phyloP scores from a whole-genome alignment of 495 filamentous ascomycete species.

The Tetracladium marchalianum region DNA sequence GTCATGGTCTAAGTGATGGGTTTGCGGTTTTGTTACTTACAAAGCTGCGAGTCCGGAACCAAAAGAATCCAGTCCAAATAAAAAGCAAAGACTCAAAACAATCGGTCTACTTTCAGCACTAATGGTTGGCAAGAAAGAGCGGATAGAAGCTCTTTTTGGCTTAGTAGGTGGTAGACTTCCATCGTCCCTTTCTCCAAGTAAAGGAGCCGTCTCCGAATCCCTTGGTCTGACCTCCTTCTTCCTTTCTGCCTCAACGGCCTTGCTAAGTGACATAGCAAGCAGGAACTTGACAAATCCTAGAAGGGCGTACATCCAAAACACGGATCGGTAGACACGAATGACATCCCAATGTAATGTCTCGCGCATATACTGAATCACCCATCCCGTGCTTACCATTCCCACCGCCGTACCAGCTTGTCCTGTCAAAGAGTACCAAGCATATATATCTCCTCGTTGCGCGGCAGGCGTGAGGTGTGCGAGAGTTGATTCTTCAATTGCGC shows the following conservation, averaged over 20 bases:
- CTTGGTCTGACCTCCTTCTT: neutral
- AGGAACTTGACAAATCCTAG: slow-evolving; percentile 59
- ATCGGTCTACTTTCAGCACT: slow-evolving; percentile 46
- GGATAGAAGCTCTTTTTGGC: slow-evolving; percentile 1
- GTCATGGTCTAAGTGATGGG: neutral
- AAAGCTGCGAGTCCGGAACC: slow-evolving; percentile 68
- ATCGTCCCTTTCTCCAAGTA: slow-evolving; percentile 15
- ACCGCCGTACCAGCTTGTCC: slow-evolving; percentile 54
- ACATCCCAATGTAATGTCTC: slow-evolving; percentile 39
- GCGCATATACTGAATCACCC: slow-evolving; percentile 46
- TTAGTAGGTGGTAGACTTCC: slow-evolving; percentile 9
- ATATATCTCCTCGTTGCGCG: slow-evolving; percentile 56
- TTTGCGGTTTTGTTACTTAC: slow-evolving; percentile 26
- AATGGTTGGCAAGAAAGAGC: slow-evolving; percentile 36
- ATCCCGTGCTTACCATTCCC: slow-evolving; percentile 58
- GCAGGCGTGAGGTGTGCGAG: slow-evolving; percentile 61
- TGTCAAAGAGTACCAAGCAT: slow-evolving; percentile 71
- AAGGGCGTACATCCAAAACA: slow-evolving; percentile 61
- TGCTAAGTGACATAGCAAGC: slow-evolving; percentile 48
- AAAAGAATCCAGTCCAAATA: slow-evolving; percentile 70
- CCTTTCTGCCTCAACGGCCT: slow-evolving; percentile 45
- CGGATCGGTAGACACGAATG: slow-evolving; percentile 50
- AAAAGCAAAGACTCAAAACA: slow-evolving; percentile 59
- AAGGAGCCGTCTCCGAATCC: slow-evolving; percentile 30
- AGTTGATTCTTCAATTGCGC: slow-evolving; percentile 77